phyloP scores from a whole-genome alignment of 805 yeast genomes.

The Zygosaccharomyces kombuchaensis region DNA sequence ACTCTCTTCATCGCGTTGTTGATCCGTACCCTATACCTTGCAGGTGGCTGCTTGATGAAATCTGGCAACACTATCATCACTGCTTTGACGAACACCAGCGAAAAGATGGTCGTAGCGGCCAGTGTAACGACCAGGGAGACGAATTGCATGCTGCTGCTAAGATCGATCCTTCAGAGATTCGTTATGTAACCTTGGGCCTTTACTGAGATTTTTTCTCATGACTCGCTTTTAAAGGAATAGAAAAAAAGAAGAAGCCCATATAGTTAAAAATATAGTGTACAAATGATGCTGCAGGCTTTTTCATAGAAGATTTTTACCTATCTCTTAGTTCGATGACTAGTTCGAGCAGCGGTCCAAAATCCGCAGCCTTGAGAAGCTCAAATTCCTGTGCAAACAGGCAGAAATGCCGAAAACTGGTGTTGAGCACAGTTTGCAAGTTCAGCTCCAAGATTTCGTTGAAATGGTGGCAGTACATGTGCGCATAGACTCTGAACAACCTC shows the following conservation, averaged over 20 bases:
- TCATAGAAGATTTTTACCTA: constrained; percentile 18
- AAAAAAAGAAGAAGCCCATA: background rate
- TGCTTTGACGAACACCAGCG: constrained; percentile 1
- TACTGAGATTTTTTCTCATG: background rate
- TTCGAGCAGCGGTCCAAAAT: constrained; percentile 89
- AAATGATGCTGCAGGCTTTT: background rate
- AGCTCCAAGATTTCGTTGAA: constrained; percentile 91
- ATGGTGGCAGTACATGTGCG: constrained; percentile 97
- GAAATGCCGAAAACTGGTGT: constrained; percentile 92
- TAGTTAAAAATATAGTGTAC: constrained; percentile 1
- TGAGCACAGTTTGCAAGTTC: constrained; percentile 86
- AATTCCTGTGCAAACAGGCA: constrained; percentile 84
- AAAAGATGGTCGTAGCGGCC: background rate
- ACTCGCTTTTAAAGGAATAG: background rate
- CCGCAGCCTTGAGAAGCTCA: constrained; percentile 67
- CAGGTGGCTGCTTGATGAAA: constrained; percentile 16
- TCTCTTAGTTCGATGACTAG: constrained; percentile 50
- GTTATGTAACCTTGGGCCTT: background rate
- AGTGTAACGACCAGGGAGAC: background rate
- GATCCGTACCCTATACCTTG: constrained; percentile 17
- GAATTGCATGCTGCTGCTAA: background rate
- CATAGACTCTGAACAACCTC: constrained; percentile 88
- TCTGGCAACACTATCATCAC: constrained; percentile 9
- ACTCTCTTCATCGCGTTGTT: constrained; percentile 17
- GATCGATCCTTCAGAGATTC: background rate